These are phyloP conservation scores for Serendipita sp. DNA, from an alignment of 1,284 basidiomycete species.

Conservation along the genomic window DNA sequence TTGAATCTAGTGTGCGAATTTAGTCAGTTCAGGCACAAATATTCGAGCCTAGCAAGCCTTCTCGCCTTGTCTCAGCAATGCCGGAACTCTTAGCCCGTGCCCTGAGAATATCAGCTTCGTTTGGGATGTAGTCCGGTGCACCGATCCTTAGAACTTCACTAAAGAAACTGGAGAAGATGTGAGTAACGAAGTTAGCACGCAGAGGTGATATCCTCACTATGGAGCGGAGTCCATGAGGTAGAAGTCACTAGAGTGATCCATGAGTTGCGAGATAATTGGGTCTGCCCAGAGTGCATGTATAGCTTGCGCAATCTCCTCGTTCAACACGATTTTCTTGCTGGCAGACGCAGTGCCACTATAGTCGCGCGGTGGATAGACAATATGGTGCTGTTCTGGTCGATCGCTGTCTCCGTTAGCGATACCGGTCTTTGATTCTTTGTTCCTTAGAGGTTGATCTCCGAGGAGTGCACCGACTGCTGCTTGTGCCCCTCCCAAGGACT, in stretches of 20 bases:
- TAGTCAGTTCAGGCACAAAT: background rate
- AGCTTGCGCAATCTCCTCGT: constrained; percentile 55
- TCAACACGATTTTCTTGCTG: constrained; percentile 30
- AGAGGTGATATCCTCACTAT: constrained; percentile 45
- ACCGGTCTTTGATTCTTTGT: background rate
- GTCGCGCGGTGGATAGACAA: background rate
- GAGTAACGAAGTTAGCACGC: constrained; percentile 12
- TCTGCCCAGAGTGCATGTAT: constrained; percentile 84
- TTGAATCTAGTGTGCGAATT: constrained; percentile 27
- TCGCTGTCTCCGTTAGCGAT: background rate
- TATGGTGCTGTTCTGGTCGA: constrained; percentile 11
- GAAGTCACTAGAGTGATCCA: constrained; percentile 81
- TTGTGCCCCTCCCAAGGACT: constrained; percentile 17
- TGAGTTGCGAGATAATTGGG: constrained; percentile 70
- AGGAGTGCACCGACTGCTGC: background rate
- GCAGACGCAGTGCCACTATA: background rate
- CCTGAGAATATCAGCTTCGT: constrained; percentile 77
- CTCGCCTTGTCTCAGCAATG: constrained; percentile 73
- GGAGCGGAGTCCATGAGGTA: constrained; percentile 93
- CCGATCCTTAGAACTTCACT: constrained; percentile 73
- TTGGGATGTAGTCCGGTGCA: constrained; percentile 66
- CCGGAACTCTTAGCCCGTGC: constrained; percentile 87
- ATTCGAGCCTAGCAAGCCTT: constrained; percentile 18
- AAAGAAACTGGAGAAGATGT: constrained; percentile 59
- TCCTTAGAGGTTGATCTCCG: background rate